Percentiles rank a stretch among this genome's conserved stretches.
phyloP scores from a whole-genome alignment of 1,139 yeast genomes.

The Geotrichum restrictum region DNA sequence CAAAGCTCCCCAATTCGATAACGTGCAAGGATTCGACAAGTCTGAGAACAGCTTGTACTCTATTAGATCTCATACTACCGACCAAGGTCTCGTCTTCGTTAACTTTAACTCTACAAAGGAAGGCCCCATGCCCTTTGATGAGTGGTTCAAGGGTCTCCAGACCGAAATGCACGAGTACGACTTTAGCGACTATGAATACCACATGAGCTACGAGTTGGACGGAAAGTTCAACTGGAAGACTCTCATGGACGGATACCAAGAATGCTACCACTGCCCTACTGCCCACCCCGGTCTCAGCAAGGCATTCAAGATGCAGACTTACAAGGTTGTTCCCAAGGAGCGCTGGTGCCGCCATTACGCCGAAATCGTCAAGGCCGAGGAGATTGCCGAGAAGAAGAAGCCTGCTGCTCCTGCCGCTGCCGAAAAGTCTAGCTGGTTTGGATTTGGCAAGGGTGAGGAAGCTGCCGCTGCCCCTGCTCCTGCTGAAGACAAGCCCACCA shows the following conservation, averaged over 20 bases:
- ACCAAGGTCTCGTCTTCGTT: conserved; percentile 55
- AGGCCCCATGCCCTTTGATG: conserved; percentile 45
- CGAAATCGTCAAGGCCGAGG: conserved; percentile 44
- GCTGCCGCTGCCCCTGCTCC: conserved; percentile 2
- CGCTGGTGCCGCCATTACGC: conserved; percentile 62
- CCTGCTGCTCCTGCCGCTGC: background rate
- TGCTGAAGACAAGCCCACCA: background rate
- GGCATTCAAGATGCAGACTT: conserved; percentile 62
- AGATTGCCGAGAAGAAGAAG: background rate
- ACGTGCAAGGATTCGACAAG: conserved; percentile 55
- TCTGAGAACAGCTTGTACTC: conserved; percentile 54
- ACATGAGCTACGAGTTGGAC: conserved; percentile 61
- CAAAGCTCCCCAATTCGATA: conserved; percentile 59
- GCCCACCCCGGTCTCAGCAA: conserved; percentile 58
- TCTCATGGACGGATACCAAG: conserved; percentile 64
- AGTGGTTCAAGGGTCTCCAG: conserved; percentile 51
- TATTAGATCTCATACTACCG: conserved; percentile 52
- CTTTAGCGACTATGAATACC: conserved; percentile 57
- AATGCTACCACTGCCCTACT: conserved; percentile 64
- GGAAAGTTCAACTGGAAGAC: conserved; percentile 66
- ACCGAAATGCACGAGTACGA: conserved; percentile 54
- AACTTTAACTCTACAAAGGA: conserved; percentile 46
- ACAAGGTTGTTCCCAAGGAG: conserved; percentile 56
- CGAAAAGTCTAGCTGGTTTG: conserved; percentile 12
- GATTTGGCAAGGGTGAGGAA: conserved; percentile 4